Evolutionary conservation across 2,329 filamentous ascomycete genomes (phyloP).

Genomic region (Torrubiella hemipterigena): DNA sequence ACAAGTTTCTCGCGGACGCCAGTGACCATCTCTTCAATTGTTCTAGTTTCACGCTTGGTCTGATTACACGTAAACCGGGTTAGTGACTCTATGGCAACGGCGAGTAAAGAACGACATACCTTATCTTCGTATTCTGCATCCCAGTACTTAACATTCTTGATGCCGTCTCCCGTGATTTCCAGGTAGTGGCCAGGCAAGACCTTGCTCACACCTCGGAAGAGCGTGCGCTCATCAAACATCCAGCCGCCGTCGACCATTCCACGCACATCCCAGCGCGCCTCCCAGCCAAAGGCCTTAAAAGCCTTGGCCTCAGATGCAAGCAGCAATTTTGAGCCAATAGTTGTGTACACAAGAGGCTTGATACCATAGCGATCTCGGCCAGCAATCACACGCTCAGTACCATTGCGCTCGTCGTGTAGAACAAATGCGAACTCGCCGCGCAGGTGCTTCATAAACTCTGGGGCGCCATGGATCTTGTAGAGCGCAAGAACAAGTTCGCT

Average conservation of each 20-base stretch:
- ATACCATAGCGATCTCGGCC: constrained; percentile 43
- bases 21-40: constrained; percentile 35
- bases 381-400: constrained; percentile 25
- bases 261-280: constrained; percentile 39
- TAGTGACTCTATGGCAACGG: too few relatives aligned
- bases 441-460: neutral
- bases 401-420: constrained; percentile 22
- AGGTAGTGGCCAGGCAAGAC: constrained; percentile 31
- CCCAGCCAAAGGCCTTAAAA: constrained; percentile 36
- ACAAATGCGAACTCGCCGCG: constrained; percentile 5
- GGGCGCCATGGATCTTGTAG: constrained; percentile 32
- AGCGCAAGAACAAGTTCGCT: constrained; percentile 41
- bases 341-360: constrained; percentile 42
- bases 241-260: constrained; percentile 30
- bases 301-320: constrained; percentile 42
- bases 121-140: constrained; percentile 40
- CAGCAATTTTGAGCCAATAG: constrained; percentile 25
- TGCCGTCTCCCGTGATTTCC: constrained; percentile 20
- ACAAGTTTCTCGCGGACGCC: constrained; percentile 36
- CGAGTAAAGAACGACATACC: too few relatives aligned
- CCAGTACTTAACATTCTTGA: constrained; percentile 36
- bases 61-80: constrained; percentile 1
- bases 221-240: constrained; percentile 29
- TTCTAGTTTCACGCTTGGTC: constrained; percentile 24
- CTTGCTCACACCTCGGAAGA: constrained; percentile 35